Conservation (phyloP, 371 early-diverging fungal species). For the Chytridium lagenaria region DNA sequence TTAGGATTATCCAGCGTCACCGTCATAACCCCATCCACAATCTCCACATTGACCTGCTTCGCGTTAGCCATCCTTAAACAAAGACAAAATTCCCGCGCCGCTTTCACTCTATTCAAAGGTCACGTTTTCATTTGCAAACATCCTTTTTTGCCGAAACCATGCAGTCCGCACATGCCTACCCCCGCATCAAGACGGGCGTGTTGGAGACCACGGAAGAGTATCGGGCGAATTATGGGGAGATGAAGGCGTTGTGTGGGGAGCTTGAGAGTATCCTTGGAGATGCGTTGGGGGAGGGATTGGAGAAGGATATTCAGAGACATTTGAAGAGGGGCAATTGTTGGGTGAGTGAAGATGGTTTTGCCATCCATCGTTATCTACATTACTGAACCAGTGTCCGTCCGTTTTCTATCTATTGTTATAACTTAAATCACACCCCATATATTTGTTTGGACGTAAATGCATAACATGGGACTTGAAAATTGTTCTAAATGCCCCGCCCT, state of each 20-base stretch:
- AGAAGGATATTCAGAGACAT: conserved; percentile 64
- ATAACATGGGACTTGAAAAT: no score
- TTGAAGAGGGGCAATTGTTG: conserved; percentile 67
- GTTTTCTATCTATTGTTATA: no score
- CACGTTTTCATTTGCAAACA: no score
- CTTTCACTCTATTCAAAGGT: not conserved
- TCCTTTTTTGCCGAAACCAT: not conserved
- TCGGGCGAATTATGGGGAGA: conserved; percentile 64
- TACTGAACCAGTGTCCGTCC: no score
- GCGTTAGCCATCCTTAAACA: no score
- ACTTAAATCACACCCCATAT: no score
- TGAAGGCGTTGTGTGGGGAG: conserved; percentile 60
- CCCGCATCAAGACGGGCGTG: conserved; percentile 10
- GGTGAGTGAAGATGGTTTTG: conserved; percentile 51
- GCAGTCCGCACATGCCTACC: conserved; percentile 17
- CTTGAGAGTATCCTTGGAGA: conserved; percentile 63
- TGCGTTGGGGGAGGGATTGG: conserved; percentile 66
- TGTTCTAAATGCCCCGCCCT: no score
- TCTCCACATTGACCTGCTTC: conserved; percentile 7
- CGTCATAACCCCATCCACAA: conserved; percentile 11
- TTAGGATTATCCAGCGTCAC: conserved; percentile 32
- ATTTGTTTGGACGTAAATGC: no score
- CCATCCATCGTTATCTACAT: not conserved
- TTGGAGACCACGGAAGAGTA: conserved; percentile 53
- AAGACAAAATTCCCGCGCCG: no score